Evolutionary conservation across 1,284 basidiomycete species (phyloP).

Genomic region (Volvariella volvacea): DNA sequence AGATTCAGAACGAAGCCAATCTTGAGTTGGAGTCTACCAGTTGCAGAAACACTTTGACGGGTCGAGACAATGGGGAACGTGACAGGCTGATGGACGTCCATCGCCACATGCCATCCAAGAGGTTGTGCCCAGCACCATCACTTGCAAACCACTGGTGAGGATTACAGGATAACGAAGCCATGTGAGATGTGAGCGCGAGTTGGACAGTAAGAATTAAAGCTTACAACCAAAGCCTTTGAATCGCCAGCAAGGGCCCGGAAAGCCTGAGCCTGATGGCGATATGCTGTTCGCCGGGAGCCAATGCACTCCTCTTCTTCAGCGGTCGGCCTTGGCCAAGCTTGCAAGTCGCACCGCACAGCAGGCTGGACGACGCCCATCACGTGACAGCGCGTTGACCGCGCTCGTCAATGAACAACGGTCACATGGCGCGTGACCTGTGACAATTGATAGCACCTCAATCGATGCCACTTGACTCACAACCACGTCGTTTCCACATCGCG

Average conservation of each 20-base stretch:
- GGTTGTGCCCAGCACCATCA: background rate
- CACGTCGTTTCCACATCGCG: no score
- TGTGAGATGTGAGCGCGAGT: conserved; percentile 44
- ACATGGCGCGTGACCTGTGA: no score
- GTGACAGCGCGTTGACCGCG: no score
- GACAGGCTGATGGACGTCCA: no score
- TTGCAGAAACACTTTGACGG: conserved; percentile 49
- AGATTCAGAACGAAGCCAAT: conserved; percentile 59
- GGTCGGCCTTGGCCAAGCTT: no score
- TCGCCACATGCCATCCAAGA: no score
- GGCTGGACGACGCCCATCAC: no score
- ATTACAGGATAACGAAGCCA: conserved; percentile 52
- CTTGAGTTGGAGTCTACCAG: conserved; percentile 65
- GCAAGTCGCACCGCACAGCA: no score
- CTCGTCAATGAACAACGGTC: no score
- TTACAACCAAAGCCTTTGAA: conserved; percentile 31
- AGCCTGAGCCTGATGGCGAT: conserved; percentile 60
- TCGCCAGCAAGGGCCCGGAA: conserved; percentile 57
- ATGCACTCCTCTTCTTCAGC: conserved; percentile 8
- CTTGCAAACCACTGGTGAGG: conserved; percentile 76
- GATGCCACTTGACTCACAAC: no score
- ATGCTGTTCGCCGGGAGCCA: conserved; percentile 58
- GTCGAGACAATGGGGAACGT: conserved; percentile 59
- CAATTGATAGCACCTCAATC: no score
- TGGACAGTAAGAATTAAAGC: background rate